These are phyloP conservation scores for Podosphaera fusca DNA, from an alignment of 2,329 filamentous ascomycete genomes.

Conservation along the genomic window DNA sequence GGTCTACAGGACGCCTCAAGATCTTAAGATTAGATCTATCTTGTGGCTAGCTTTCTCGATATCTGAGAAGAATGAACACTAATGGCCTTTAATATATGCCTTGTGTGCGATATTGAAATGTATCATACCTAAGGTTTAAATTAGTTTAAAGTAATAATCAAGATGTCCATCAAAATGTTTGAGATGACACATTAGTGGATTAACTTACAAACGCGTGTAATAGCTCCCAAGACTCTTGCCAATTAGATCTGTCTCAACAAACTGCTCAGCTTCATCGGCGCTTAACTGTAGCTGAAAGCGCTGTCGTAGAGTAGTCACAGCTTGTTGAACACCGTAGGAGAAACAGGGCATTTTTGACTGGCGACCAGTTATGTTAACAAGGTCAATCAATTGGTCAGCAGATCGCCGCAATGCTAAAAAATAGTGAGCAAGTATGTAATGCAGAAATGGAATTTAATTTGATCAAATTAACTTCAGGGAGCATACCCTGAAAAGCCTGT, in stretches of 20 bases:
- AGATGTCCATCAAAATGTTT: not conserved
- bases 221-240: conserved; percentile 68
- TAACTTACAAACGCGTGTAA: conserved; percentile 55
- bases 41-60: not conserved
- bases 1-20: too few species aligned
- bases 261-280: conserved; percentile 57
- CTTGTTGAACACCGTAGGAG: conserved; percentile 46
- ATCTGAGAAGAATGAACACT: not conserved
- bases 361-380: conserved; percentile 66
- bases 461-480: not conserved
- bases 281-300: conserved; percentile 66
- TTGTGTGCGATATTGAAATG: conserved; percentile 71
- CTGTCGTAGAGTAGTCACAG: conserved; percentile 44
- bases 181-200: not conserved
- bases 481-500: conserved; percentile 54
- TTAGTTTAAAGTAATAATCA: not conserved
- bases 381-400: conserved; percentile 58
- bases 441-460: conserved; percentile 4
- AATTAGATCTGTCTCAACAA: conserved; percentile 59
- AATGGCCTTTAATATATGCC: conserved; percentile 44
- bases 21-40: not conserved
- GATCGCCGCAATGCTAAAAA: conserved; percentile 44
- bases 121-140: conserved; percentile 39
- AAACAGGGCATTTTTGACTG: conserved; percentile 74
- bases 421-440: not conserved